Evolutionary conservation across 2,329 filamentous ascomycete genomes (phyloP), one percentile per base, ranked within the genome.

Genomic region (Fusarium praegraminearum): DNA sequence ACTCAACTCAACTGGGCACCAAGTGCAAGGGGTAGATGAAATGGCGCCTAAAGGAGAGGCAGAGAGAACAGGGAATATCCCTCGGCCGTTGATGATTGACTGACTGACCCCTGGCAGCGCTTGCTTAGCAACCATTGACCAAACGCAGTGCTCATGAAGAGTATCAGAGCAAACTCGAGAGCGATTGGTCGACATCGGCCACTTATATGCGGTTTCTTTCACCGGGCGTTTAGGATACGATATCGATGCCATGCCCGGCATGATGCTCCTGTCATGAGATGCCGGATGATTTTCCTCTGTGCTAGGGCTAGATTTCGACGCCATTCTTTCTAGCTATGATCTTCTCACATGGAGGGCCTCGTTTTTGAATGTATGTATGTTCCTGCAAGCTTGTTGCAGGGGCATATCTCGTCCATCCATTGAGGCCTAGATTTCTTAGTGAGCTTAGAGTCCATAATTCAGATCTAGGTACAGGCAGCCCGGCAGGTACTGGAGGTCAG

Each of bases 71-170:
- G 61, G 60, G 62, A 65, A 41, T 38, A 33, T 35, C 59, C 61
- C 50, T 57, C n/a, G 44, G 28, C 32, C 60, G 41, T 41, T 53
- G 43, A 53, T 51, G 41, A 63, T 56, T 47, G 57, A 46, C 22
- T 35, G 32, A 59, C 32, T 13, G 46, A 46, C 50, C 67, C 67
- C 67, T 70, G 62, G 54, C 54, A 57, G 62, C 68, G 57, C 60
- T 72, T 75, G 72, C 66, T 72, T 72, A 74, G 70, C 70, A 74
- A 59, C 68, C 69, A 63, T 73, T 65, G 63, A 67, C 67, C 56
- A 69, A 68, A 65, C 46, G 30, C 66, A 51, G 59, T 55, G 43
- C 54, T 44, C 62, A 40, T 45, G 40, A 46, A 57, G n/a, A 33
- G 40, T 20, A 64, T 58, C 44, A 45, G 26, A 33, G 40, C 57